Conservation (phyloP, 192 early-diverging fungal genomes). For the Backusella australiensis region DNA sequence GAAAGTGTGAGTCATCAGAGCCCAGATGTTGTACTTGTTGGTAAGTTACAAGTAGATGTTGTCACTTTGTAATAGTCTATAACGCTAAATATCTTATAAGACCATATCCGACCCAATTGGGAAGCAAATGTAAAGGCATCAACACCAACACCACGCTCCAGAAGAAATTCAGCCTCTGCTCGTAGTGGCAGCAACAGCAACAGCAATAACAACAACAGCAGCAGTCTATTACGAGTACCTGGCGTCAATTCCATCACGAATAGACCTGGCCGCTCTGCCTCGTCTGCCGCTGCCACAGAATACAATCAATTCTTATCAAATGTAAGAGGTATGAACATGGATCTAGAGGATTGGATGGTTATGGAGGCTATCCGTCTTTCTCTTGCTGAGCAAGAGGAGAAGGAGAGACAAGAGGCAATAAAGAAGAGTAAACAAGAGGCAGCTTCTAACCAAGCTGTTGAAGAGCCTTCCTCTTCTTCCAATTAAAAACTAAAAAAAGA, state of each 20-base stretch:
- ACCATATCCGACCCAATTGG: constrained; percentile 74
- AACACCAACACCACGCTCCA: constrained; percentile 42
- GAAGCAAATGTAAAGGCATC: constrained; percentile 25
- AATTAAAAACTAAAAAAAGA: neutral
- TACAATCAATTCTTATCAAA: constrained; percentile 60
- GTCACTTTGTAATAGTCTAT: no score
- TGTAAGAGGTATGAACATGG: constrained; percentile 74
- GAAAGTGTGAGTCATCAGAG: constrained; percentile 52
- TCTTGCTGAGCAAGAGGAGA: constrained; percentile 60
- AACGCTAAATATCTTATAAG: constrained; percentile 25
- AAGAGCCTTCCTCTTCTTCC: neutral
- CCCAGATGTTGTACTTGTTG: constrained; percentile 67
- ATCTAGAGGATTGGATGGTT: constrained; percentile 90
- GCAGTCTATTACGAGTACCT: constrained; percentile 8
- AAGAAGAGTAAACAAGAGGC: neutral
- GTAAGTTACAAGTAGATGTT: constrained; percentile 22
- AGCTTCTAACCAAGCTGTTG: neutral
- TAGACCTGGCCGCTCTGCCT: constrained; percentile 33
- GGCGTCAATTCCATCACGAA: constrained; percentile 14
- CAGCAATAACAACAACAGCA: neutral
- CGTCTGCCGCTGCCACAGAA: constrained; percentile 47
- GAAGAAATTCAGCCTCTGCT: constrained; percentile 32
- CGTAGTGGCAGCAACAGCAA: neutral
- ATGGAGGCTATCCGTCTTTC: constrained; percentile 88
- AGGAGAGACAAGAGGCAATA: constrained; percentile 35